Conservation (phyloP, 2,329 filamentous ascomycete species). For the Aureobasidium sp. region DNA sequence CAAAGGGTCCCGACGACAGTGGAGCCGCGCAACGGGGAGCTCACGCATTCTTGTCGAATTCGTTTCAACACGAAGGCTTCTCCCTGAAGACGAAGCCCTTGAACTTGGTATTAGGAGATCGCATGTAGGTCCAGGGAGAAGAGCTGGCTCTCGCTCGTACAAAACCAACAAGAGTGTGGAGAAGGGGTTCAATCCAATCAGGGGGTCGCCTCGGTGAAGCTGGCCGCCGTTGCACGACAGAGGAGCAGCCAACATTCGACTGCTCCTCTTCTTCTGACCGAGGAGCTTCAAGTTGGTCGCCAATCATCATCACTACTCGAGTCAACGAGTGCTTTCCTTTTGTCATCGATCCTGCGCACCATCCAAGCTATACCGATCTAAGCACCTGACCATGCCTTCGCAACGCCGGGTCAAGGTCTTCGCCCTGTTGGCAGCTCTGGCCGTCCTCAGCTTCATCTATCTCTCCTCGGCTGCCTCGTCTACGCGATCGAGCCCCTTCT, state of each 20-base stretch:
- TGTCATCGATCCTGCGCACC: background rate
- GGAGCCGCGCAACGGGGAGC: background rate
- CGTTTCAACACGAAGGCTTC: background rate
- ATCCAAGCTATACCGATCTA: background rate
- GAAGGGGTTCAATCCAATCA: background rate
- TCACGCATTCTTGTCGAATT: background rate
- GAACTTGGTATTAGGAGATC: background rate
- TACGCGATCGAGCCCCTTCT: constrained; percentile 48
- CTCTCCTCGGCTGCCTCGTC: constrained; percentile 57
- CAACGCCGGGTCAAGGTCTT: constrained; percentile 16
- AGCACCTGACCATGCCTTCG: constrained; percentile 12
- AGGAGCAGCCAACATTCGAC: background rate
- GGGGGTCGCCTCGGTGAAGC: background rate
- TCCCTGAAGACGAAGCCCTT: background rate
- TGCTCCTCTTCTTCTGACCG: background rate
- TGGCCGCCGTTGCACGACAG: background rate
- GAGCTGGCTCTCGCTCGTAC: background rate
- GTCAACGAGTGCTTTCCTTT: background rate
- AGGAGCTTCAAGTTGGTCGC: background rate
- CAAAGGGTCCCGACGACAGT: background rate
- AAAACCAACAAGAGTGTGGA: background rate
- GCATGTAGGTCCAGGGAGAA: constrained; percentile 5
- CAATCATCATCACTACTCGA: background rate
- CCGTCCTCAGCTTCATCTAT: constrained; percentile 64
- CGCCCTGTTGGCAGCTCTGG: constrained; percentile 53